Percentiles rank a stretch among this genome's conserved stretches.
phyloP scores from a whole-genome alignment of 2,329 filamentous ascomycete species.

The Leptographium procerum region DNA sequence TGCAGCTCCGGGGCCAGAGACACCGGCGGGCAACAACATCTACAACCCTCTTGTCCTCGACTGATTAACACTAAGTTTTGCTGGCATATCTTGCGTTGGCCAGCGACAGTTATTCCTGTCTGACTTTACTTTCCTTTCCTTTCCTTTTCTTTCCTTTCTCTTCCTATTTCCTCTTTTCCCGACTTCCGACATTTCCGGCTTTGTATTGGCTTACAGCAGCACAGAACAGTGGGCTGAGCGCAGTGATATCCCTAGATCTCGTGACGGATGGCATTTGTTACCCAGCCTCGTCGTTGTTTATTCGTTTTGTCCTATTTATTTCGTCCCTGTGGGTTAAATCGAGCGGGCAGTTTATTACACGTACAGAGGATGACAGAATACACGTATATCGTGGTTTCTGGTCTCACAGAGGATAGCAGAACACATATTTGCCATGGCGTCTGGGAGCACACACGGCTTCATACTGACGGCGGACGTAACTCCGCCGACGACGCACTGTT shows the following conservation, averaged over 20 bases:
- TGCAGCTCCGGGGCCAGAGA: no score
- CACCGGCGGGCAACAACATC: background rate
- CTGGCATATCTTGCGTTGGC: background rate
- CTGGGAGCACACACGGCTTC: no score
- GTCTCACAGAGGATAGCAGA: no score
- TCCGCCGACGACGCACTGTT: no score
- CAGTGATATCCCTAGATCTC: background rate
- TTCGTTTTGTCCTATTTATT: no score
- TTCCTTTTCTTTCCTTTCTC: background rate
- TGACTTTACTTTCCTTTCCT: background rate
- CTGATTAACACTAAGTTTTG: background rate
- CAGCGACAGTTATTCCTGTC: background rate
- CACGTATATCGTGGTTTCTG: no score
- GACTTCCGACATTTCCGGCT: background rate
- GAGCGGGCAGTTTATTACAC: no score
- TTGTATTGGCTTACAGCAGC: background rate
- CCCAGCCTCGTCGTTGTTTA: no score
- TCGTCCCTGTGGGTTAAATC: no score
- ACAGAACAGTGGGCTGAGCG: background rate
- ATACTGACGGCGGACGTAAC: no score
- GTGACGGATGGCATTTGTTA: background rate
- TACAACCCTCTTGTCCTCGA: slow-evolving; percentile 9
- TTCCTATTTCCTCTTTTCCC: background rate
- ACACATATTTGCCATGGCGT: no score
- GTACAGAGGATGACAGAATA: no score